phyloP scores from a whole-genome alignment of 176 grass and related monocot species.

The Elymus sibiricus region DNA sequence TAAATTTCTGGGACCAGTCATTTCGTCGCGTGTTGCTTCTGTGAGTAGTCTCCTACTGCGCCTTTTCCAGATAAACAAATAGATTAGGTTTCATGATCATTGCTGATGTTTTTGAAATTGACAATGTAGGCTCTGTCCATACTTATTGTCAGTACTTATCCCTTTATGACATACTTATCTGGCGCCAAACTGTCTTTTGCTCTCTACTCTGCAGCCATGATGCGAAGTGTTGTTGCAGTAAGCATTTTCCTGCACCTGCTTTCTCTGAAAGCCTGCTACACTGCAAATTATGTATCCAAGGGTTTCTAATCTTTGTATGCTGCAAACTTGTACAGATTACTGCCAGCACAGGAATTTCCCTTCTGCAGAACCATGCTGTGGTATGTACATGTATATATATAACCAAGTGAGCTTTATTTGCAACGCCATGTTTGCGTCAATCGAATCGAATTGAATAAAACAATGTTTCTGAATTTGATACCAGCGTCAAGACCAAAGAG shows the following conservation, averaged over 20 bases:
- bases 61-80: neutral
- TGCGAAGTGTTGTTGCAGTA: conserved; percentile 48
- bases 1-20: conserved; percentile 45
- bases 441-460: neutral
- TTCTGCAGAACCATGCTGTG: conserved; percentile 82
- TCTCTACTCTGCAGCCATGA: conserved; percentile 50
- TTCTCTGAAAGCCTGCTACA: neutral
- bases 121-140: conserved; percentile 49
- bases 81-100: neutral
- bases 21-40: conserved; percentile 40
- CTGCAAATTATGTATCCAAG: neutral
- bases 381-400: conserved; percentile 37
- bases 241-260: neutral
- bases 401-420: neutral
- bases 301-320: neutral
- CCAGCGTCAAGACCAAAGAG: conserved; percentile 74
- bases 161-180: conserved; percentile 60
- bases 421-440: neutral
- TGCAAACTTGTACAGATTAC: neutral
- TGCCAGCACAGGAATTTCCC: conserved; percentile 23
- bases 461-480: neutral
- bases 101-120: conserved; percentile 2
- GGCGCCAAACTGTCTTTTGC: conserved; percentile 36
- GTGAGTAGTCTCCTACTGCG: conserved; percentile 26
- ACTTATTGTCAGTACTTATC: conserved; percentile 45